Conservation (phyloP, 345 rosid species). For the Cochlearia excelsa region DNA sequence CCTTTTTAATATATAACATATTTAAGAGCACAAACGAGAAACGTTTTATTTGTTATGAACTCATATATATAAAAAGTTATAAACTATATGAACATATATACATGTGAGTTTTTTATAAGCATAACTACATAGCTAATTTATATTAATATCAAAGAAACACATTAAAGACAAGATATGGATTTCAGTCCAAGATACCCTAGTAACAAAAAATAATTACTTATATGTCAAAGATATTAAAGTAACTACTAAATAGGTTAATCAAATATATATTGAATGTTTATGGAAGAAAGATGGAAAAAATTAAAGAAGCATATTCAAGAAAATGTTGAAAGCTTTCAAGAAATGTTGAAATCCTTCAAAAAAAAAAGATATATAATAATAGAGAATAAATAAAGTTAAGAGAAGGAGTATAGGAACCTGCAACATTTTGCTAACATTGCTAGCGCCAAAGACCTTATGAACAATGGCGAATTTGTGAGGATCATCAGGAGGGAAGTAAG, state of each 20-base stretch:
- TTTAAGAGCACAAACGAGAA: no score
- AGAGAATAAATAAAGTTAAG: background rate
- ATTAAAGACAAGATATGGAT: no score
- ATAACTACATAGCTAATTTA: no score
- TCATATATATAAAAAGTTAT: no score
- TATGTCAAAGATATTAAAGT: no score
- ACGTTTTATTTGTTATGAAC: no score
- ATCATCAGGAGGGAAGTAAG: slow-evolving; percentile 82
- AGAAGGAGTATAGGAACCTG: slow-evolving; percentile 43
- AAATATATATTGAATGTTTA: background rate
- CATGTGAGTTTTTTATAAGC: no score
- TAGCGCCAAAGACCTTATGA: slow-evolving; percentile 86
- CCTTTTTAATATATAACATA: background rate
- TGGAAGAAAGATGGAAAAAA: background rate
- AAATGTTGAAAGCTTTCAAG: slow-evolving; percentile 17
- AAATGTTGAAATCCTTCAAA: background rate
- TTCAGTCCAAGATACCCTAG: no score
- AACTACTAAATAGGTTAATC: no score
- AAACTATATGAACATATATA: no score
- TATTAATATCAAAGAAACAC: no score
- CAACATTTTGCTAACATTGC: slow-evolving; percentile 86
- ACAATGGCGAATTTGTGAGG: slow-evolving; percentile 81
- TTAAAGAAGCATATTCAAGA: slow-evolving; percentile 9
- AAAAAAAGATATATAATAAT: slow-evolving; percentile 1
- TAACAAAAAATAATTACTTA: no score